Evolutionary conservation across 1,284 basidiomycete genomes (phyloP).

Genomic region (Ustanciosporium gigantosporum): DNA sequence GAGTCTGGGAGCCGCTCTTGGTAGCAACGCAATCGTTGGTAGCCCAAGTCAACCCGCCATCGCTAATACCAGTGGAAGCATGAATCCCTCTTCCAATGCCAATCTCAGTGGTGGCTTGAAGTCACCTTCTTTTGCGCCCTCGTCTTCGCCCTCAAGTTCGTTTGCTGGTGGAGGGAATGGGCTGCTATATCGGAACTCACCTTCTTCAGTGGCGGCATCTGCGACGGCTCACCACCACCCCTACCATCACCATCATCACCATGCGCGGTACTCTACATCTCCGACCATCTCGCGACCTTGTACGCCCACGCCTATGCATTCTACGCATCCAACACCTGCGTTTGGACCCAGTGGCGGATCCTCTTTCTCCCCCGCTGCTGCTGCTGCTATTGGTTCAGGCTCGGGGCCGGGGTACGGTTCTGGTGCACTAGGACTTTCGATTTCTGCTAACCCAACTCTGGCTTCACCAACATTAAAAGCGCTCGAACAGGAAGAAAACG

Average conservation of each 20-base stretch:
- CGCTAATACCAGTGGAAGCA: background rate
- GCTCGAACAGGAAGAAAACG: slow-evolving; percentile 22
- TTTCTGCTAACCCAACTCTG: slow-evolving; percentile 28
- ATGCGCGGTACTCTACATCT: slow-evolving; percentile 20
- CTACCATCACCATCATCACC: slow-evolving; percentile 4
- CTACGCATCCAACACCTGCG: background rate
- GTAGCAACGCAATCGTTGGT: slow-evolving; percentile 2
- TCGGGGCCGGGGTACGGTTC: slow-evolving; percentile 43
- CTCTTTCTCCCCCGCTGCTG: slow-evolving; percentile 20
- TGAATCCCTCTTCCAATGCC: background rate
- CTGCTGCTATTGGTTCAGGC: slow-evolving; percentile 5
- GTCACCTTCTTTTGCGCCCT: slow-evolving; percentile 22
- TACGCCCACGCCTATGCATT: slow-evolving; percentile 18
- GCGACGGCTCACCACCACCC: background rate
- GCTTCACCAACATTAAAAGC: slow-evolving; percentile 8
- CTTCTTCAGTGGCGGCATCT: background rate
- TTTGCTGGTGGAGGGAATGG: background rate
- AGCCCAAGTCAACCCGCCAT: slow-evolving; percentile 1
- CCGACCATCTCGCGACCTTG: slow-evolving; percentile 32
- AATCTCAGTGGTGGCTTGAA: slow-evolving; percentile 2
- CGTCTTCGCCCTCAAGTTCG: slow-evolving; percentile 14
- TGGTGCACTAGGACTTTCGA: slow-evolving; percentile 33
- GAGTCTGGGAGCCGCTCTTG: slow-evolving; percentile 16
- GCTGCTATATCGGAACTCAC: background rate
- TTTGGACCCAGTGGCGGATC: slow-evolving; percentile 1